phyloP scores from a whole-genome alignment of 2,329 filamentous ascomycete genomes.

The Pleoardoris graminearum region DNA sequence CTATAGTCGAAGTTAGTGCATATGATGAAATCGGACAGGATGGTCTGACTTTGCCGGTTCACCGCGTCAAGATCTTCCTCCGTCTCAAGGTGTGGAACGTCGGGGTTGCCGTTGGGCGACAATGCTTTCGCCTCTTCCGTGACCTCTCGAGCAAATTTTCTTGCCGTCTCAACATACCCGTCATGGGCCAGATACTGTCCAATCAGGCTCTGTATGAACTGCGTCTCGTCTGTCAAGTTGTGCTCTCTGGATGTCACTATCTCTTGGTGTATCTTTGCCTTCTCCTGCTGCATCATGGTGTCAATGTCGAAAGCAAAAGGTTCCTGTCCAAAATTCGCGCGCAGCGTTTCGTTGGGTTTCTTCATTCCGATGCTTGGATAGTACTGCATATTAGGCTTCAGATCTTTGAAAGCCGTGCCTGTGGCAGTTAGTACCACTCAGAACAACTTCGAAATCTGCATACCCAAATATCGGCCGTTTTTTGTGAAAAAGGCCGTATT shows the following conservation, averaged over 20 bases:
- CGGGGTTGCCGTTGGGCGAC: conserved; percentile 56
- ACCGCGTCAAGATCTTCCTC: conserved; percentile 85
- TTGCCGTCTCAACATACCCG: conserved; percentile 90
- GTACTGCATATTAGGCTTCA: conserved; percentile 65
- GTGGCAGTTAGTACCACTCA: conserved; percentile 17
- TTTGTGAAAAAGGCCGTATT: conserved; percentile 67
- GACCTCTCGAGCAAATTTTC: conserved; percentile 83
- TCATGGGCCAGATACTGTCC: conserved; percentile 92
- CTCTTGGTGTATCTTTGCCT: conserved; percentile 39
- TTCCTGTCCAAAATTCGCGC: conserved; percentile 66
- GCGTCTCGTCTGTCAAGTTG: conserved; percentile 64
- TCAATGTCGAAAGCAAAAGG: conserved; percentile 94
- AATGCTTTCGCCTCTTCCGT: conserved; percentile 72
- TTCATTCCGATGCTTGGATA: conserved; percentile 69
- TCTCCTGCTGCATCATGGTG: conserved; percentile 63
- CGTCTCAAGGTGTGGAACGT: conserved; percentile 63
- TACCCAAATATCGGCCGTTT: conserved; percentile 63
- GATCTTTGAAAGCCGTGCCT: conserved; percentile 73
- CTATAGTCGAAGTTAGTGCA: conserved; percentile 53
- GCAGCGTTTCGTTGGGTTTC: conserved; percentile 62
- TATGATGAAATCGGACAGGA: too few relatives aligned
- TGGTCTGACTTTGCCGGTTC: conserved; percentile 78
- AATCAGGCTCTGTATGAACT: conserved; percentile 80
- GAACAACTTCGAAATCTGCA: conserved; percentile 13
- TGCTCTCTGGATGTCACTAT: conserved; percentile 31